Base-by-base conservation (phyloP, 2,329 filamentous ascomycete species). In the Graphilbum fragrans region DNA sequence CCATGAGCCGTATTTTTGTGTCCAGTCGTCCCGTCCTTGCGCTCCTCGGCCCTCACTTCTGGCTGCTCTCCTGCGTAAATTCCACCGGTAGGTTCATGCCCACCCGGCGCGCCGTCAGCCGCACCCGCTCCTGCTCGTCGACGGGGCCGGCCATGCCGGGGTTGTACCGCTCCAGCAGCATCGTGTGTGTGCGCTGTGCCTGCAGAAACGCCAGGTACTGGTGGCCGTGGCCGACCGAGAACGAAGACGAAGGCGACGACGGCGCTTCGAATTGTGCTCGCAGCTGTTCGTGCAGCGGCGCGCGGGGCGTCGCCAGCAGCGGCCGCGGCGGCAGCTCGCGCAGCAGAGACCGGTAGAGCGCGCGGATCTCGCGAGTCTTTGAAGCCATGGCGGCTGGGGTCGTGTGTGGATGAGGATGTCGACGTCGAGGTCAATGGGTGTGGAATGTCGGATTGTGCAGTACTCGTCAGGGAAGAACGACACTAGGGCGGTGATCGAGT, bases 101-200 rank as follows among this genome's bases (percentile, higher is more conserved):
- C 33, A 96, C 87, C 56, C 85, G 76, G 61, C 86, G 69, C 9
- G 92, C 92, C 41, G 84, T 83, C 65, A 95, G 65, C 44, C 86
- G 67, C 34, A 95, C 79, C 46, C 85, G 72, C 66, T 96, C 88
- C 62, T 93, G 79, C 57, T 79, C 81, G 50, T 82, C 77, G 81
- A 94, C 85, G 35, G 40, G 37, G 25, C 37, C 45, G 50, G 77
- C 75, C 77, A 93, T 86, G 17, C 88, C 87, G 0, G 87, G 87
- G 60, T 96, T 96, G 63, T 98, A 96, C 52, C 88, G 73, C 63
- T 95, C 88, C 31, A 96, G 60, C 35, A 96, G 65, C 16, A 77
- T 80, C 21, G 77, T 73, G 59, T 96, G 95, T 57, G 76, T 75
- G 40, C 88, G 71, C 66, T 98, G 92, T n/a, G 88, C 81, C 52